phyloP scores from a whole-genome alignment of 2,329 filamentous ascomycete genomes.

The Chaetoscypha palmicola region DNA sequence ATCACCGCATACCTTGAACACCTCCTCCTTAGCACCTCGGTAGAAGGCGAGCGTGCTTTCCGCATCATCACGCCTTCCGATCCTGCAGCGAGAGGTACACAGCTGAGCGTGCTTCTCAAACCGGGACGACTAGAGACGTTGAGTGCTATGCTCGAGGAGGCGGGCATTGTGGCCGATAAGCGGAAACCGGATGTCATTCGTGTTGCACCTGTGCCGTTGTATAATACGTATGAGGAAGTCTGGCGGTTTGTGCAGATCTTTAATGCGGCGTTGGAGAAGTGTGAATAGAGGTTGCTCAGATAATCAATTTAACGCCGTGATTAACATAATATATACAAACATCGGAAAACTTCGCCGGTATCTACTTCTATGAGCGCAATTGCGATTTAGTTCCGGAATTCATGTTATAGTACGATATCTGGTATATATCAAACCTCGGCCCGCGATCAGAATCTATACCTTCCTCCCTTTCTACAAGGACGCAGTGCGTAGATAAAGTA shows the following conservation, averaged over 20 bases:
- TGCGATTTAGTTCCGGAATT: too few relatives aligned
- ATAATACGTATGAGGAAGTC: constrained; percentile 74
- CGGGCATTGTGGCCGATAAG: constrained; percentile 73
- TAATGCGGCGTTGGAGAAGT: constrained; percentile 22
- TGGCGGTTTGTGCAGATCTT: constrained; percentile 50
- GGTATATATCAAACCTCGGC: too few relatives aligned
- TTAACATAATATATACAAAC: too few relatives aligned
- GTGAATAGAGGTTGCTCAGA: too few relatives aligned
- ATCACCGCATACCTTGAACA: constrained; percentile 72
- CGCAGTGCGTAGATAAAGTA: too few relatives aligned
- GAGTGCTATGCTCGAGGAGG: constrained; percentile 53
- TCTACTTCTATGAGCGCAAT: too few relatives aligned
- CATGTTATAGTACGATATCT: too few relatives aligned
- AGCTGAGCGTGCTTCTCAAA: constrained; percentile 66
- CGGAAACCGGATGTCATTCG: constrained; percentile 79
- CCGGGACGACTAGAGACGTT: constrained; percentile 66
- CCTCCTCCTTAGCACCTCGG: constrained; percentile 43
- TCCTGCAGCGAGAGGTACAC: constrained; percentile 33
- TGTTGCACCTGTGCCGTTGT: constrained; percentile 76
- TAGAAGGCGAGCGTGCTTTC: constrained; percentile 35
- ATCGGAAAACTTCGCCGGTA: too few relatives aligned
- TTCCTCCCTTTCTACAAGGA: too few relatives aligned
- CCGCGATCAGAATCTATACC: too few relatives aligned
- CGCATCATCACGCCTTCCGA: constrained; percentile 35
- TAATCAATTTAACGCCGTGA: too few relatives aligned